Evolutionary conservation across 192 early-diverging fungal genomes (phyloP).

Genomic region (Coemansia sp.): DNA sequence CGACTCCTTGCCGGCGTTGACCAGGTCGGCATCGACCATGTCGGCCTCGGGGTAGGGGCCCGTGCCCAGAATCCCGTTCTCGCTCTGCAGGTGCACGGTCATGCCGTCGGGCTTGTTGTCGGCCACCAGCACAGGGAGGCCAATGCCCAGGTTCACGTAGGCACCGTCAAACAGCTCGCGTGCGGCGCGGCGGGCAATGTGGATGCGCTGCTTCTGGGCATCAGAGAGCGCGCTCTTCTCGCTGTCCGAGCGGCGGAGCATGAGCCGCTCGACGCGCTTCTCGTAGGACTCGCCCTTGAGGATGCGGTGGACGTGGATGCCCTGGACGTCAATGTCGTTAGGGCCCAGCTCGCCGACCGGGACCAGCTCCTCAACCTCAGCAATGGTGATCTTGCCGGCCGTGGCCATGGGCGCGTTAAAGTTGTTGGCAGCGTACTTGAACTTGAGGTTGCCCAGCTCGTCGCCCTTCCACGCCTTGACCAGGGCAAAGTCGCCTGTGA

Average conservation of each 20-base stretch:
- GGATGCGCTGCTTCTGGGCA: conserved; percentile 52
- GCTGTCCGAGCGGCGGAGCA: conserved; percentile 41
- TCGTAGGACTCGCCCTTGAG: conserved; percentile 66
- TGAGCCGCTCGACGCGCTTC: conserved; percentile 66
- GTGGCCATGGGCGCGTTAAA: conserved; percentile 74
- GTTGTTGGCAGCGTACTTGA: conserved; percentile 66
- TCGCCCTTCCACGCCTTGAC: conserved; percentile 87
- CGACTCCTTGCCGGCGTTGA: conserved; percentile 80
- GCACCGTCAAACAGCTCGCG: conserved; percentile 73
- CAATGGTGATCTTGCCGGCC: conserved; percentile 68
- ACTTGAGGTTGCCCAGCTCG: conserved; percentile 67
- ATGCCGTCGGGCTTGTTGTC: conserved; percentile 67
- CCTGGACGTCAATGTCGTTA: conserved; percentile 67
- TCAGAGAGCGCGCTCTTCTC: conserved; percentile 28
- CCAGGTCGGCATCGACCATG: conserved; percentile 68
- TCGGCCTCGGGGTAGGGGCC: conserved; percentile 69
- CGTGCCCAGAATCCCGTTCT: conserved; percentile 76
- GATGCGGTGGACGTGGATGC: conserved; percentile 68
- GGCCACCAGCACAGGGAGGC: conserved; percentile 73
- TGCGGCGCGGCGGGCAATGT: conserved; percentile 69
- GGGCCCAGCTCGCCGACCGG: conserved; percentile 60
- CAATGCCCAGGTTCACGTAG: conserved; percentile 70
- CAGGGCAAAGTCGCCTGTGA: conserved; percentile 66
- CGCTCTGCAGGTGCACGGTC: conserved; percentile 67
- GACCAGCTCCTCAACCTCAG: conserved; percentile 76